Evolutionary conservation across 1,284 basidiomycete species (phyloP).

Genomic region (Puccinia polysora): DNA sequence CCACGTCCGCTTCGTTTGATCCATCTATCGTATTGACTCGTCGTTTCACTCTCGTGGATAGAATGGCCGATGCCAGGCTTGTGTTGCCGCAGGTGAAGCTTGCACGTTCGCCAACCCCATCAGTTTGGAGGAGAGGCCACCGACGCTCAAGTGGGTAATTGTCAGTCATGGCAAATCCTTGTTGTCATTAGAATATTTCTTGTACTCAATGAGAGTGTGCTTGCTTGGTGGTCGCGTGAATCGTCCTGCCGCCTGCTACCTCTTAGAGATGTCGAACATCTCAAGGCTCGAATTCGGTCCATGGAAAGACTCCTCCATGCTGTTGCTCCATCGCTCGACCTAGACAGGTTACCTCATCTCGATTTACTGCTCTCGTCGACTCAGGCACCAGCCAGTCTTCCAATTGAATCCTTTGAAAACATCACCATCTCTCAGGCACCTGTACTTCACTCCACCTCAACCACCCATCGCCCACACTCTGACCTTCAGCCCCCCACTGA

Average conservation of each 20-base stretch:
- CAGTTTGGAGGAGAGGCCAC: constrained; percentile 25
- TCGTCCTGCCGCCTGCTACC: background rate
- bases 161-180: background rate
- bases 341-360: constrained; percentile 12
- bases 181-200: background rate
- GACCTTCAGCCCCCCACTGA: background rate
- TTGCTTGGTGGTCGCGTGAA: background rate
- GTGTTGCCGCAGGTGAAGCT: background rate
- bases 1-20: background rate
- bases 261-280: constrained; percentile 32
- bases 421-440: background rate
- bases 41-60: background rate
- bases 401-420: background rate
- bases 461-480: background rate
- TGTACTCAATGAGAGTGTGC: background rate
- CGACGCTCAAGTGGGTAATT: constrained; percentile 25
- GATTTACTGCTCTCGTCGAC: background rate
- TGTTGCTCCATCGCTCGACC: constrained; percentile 19
- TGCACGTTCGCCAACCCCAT: constrained; percentile 36
- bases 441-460: background rate
- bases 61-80: constrained; percentile 18
- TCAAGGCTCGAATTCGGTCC: constrained; percentile 23
- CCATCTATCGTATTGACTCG: background rate
- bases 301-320: constrained; percentile 32
- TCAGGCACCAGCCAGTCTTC: background rate